Evolutionary conservation across 331 rosid species (phyloP), one percentile per base, ranked within the genome.

Genomic region (Pyrus hybrid): DNA sequence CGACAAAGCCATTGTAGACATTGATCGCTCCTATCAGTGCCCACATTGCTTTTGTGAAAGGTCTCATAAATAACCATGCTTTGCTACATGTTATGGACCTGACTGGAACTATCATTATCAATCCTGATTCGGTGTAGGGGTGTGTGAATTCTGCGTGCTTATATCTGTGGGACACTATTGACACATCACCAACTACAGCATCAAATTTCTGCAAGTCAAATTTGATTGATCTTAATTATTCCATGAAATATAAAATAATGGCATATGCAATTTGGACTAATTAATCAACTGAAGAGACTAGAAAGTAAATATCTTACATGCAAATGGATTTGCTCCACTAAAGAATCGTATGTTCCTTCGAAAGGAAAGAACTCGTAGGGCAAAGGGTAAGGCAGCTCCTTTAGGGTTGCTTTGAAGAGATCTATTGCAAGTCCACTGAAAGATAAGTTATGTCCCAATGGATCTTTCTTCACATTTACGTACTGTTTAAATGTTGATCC

Each of bases 11-110:
- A 58, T 80, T 88, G 81, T 85, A 84, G 74, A 80, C 47, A 67
- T 41, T 56, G 16, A 83, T 62, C 33, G 65, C 73, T 26, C 26
- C 81, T 61, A 84, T 80, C 2, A 84, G 54, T 51, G 70, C 32
- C 90, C 92, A 84, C 92, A 88, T 77, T 57, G 68, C 22, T 60
- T 43, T 30, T 63, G 90, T 88, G 53, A 80, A 88, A 33, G 90
- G 90, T 76, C 68, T 86, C 73, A 81, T 14, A 69, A 86, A 84
- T 60, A 84, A 35, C 84, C 82, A 82, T 21, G 80, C 76, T 67
- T 70, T 84, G 6, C 63, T 53, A 5, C 37, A 37, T 41, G 78
- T 13, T 70, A 70, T 75, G 63, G 83, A 65, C 64, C 21, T 69
- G 63, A 81, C 37, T 2, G 82, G 86, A 49, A 80, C 90, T 51